Conservation (phyloP, 2,329 filamentous ascomycete genomes). For the Cytospora piceae region DNA sequence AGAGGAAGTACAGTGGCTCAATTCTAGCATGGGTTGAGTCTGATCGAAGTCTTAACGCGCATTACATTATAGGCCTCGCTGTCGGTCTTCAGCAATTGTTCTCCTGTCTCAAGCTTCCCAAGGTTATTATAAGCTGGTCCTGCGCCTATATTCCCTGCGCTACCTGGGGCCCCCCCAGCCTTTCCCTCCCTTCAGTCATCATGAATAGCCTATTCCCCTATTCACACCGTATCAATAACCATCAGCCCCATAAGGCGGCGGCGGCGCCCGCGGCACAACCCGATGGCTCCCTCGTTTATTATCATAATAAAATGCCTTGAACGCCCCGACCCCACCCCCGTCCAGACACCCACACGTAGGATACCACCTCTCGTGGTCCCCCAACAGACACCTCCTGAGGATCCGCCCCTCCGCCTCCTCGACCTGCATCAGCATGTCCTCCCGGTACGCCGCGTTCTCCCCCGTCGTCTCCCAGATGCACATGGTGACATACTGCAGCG, state of each 20-base stretch:
- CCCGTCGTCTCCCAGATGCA: not conserved
- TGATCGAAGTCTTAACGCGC: no score
- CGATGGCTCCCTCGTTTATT: not conserved
- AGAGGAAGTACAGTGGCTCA: no score
- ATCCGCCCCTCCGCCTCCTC: not conserved
- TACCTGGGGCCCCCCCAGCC: not conserved
- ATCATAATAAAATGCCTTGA: not conserved
- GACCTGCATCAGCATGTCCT: not conserved
- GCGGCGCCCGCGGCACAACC: not conserved
- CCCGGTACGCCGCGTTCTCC: not conserved
- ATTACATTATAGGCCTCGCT: no score
- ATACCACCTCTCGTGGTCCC: not conserved
- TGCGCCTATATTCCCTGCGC: not conserved
- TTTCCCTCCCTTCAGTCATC: not conserved
- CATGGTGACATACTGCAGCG: conserved; percentile 2
- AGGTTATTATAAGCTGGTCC: not conserved
- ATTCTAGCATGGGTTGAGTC: no score
- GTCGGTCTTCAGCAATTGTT: no score
- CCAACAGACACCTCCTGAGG: not conserved
- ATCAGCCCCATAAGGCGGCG: not conserved
- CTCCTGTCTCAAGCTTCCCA: not conserved
- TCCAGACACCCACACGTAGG: not conserved
- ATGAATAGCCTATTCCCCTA: not conserved
- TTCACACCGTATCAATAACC: not conserved
- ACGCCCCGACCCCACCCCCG: not conserved